Evolutionary conservation across 768 basidiomycete species (phyloP), one percentile per base, ranked within the genome.

Genomic region (Termitomyces sp.): DNA sequence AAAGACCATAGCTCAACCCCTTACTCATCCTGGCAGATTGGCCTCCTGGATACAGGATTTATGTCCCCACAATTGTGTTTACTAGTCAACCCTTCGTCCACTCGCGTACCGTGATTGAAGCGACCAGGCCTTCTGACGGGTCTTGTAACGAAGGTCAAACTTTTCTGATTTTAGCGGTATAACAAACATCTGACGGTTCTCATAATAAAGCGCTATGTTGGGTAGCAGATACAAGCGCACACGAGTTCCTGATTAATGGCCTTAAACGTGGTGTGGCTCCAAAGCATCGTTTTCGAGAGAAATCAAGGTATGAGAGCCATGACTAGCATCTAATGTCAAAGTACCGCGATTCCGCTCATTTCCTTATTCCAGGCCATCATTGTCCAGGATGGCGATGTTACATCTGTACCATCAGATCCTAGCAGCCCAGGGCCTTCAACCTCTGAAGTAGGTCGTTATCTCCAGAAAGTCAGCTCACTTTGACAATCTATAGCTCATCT

Each of bases 241-340:
- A 74, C 34, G 91, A 96, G 69, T 80, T 92, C 25, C 68, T 94
- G 50, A 90, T 91, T 64, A 91, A 91, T 63, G 92, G 93, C 2
- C 74, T 87, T n/a, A 87, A 83, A 67, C 86, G 92, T 49, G 92
- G 92, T 2, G 85, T 90, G 1, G 76, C 89, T 11, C 83, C 87
- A 0, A 92, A 90, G 68, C 84, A 91, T 66, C 80, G 88, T 31
- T 77, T 83, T 63, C 80, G 80, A 37, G 73, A 81, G 7, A 87
- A 87, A 70, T 86, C 83, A 45, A 83, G 86, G 92, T 88, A 1
- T 5, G 38, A 52, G 38, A 52, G 11, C 29, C 14, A 46, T 20
- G 29, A 43, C 12, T 32, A 43, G 17, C 3, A 15, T 1, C 43
- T 3, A 17, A 48, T 55, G 17, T 4, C 25, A 9, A 20, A 17